A percentile compares a stretch with the other conserved stretches of the same genome.
Conservation (phyloP, 2,329 filamentous ascomycete genomes). For the Didymella arachidicola region DNA sequence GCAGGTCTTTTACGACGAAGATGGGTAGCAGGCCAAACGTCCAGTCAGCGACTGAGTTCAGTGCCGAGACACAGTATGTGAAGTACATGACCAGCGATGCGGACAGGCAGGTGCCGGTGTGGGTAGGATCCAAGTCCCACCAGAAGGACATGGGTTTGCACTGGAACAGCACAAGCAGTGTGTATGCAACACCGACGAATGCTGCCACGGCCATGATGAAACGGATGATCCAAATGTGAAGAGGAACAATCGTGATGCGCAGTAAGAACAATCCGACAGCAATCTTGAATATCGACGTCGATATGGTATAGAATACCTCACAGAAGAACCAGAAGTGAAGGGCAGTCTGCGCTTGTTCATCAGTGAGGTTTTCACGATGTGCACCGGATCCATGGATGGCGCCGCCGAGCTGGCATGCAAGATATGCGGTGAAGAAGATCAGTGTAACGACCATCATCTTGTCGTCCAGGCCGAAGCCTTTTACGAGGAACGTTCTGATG, state of each 20-base stretch:
- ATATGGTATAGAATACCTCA: slow-evolving; percentile 61
- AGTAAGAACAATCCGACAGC: slow-evolving; percentile 61
- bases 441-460: slow-evolving; percentile 51
- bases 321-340: slow-evolving; percentile 61
- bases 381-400: slow-evolving; percentile 50
- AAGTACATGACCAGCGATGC: slow-evolving; percentile 60
- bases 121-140: slow-evolving; percentile 54
- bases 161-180: slow-evolving; percentile 60
- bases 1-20: slow-evolving; percentile 62
- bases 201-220: slow-evolving; percentile 55
- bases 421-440: slow-evolving; percentile 48
- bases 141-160: slow-evolving; percentile 60
- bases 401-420: slow-evolving; percentile 43
- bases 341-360: slow-evolving; percentile 36
- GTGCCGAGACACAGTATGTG: slow-evolving; percentile 51
- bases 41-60: slow-evolving; percentile 43
- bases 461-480: slow-evolving; percentile 52
- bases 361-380: slow-evolving; percentile 42
- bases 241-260: slow-evolving; percentile 56
- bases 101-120: slow-evolving; percentile 52
- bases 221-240: slow-evolving; percentile 57
- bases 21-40: slow-evolving; percentile 48
- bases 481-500: slow-evolving; percentile 42
- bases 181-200: slow-evolving; percentile 57
- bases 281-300: slow-evolving; percentile 58